Conservation (phyloP, 768 basidiomycete genomes). For the Russula brevipes region DNA sequence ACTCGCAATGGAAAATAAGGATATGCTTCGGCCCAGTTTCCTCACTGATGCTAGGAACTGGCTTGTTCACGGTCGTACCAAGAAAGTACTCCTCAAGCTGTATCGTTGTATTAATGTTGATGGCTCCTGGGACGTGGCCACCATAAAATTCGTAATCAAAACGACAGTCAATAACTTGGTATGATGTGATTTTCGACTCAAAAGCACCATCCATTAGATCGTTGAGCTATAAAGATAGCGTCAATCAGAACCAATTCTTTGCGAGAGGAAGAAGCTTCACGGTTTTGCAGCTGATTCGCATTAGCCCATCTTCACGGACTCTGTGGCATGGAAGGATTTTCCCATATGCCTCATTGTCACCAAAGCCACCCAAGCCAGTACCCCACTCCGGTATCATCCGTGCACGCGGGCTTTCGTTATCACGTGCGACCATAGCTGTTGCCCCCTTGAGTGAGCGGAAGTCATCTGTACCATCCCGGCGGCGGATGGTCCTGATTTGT, state of each 20-base stretch:
- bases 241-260: constrained; percentile 3
- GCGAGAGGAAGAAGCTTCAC: constrained; percentile 42
- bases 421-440: constrained; percentile 33
- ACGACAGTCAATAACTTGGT: constrained; percentile 88
- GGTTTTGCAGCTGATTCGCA: constrained; percentile 78
- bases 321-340: constrained; percentile 93
- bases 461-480: constrained; percentile 79
- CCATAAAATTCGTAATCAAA: constrained; percentile 96
- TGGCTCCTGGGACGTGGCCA: constrained; percentile 86
- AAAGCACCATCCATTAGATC: constrained; percentile 72
- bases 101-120: constrained; percentile 81
- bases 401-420: constrained; percentile 25
- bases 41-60: constrained; percentile 68
- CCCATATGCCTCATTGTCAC: constrained; percentile 88
- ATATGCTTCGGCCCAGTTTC: constrained; percentile 72
- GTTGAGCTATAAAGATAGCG: constrained; percentile 53
- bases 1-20: constrained; percentile 97
- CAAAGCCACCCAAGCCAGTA: constrained; percentile 75
- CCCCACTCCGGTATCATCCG: constrained; percentile 35
- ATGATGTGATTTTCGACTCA: constrained; percentile 57
- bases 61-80: constrained; percentile 47
- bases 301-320: constrained; percentile 91
- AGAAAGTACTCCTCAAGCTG: constrained; percentile 81
- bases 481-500: constrained; percentile 67
- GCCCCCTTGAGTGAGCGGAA: constrained; percentile 69